Percentiles rank a stretch among this genome's conserved stretches.
phyloP scores from a whole-genome alignment of 768 basidiomycete species.

The Leccinum longicurvipes region DNA sequence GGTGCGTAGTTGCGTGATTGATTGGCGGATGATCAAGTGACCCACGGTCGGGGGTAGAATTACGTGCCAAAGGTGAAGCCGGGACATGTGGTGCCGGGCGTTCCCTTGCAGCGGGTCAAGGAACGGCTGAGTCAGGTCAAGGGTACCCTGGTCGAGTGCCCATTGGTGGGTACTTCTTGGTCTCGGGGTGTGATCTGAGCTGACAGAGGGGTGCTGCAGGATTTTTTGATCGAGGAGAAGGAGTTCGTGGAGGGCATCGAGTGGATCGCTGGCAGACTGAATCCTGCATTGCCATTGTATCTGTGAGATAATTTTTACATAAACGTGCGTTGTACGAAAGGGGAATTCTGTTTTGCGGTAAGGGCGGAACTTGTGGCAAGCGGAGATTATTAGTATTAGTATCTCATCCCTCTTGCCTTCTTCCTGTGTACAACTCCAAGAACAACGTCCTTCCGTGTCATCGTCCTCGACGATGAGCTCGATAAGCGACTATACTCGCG shows the following conservation, averaged over 20 bases:
- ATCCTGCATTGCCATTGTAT: slow-evolving; percentile 79
- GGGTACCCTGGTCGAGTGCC: slow-evolving; percentile 74
- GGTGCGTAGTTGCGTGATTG: slow-evolving; percentile 38
- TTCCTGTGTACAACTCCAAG: slow-evolving; percentile 7
- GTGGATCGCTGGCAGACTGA: slow-evolving; percentile 70
- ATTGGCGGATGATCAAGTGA: neutral
- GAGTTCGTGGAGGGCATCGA: slow-evolving; percentile 66
- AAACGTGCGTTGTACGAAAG: neutral
- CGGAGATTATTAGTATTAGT: slow-evolving; percentile 18
- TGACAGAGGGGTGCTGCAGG: slow-evolving; percentile 38
- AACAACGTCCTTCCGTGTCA: slow-evolving; percentile 7
- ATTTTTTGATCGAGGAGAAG: slow-evolving; percentile 82
- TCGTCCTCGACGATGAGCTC: slow-evolving; percentile 34
- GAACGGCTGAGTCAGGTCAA: slow-evolving; percentile 63
- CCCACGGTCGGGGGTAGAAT: slow-evolving; percentile 39
- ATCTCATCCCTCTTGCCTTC: neutral
- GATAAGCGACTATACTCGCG: slow-evolving; percentile 21
- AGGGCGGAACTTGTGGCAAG: neutral
- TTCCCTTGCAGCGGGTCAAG: slow-evolving; percentile 72
- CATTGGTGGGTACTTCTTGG: slow-evolving; percentile 47
- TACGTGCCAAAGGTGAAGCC: slow-evolving; percentile 75
- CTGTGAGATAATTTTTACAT: slow-evolving; percentile 40
- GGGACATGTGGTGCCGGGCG: slow-evolving; percentile 74
- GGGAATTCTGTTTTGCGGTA: neutral
- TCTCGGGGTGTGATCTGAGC: slow-evolving; percentile 1